Base-by-base conservation (phyloP, 345 rosid species). In the Ceriops zippeliana region DNA sequence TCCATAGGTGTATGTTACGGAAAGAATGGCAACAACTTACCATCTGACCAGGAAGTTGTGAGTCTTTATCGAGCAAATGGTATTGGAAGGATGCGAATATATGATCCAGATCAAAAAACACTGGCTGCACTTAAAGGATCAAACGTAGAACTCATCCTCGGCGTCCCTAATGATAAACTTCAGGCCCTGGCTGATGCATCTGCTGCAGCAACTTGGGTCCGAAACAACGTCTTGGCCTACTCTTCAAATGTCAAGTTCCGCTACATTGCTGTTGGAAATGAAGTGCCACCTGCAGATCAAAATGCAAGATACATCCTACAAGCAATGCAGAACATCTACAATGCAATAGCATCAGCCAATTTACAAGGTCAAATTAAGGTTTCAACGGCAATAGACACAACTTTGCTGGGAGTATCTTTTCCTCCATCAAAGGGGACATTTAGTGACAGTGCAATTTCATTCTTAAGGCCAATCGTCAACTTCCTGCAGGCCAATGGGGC, bases 211-310 rank as follows among this genome's bases (percentile, higher is more conserved):
- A 30, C 6, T 4, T 84, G 90, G 87, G 79, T 84, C 58, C 80
- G 61, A 34, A 70, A 52, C 61, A 75, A 80, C 20, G 58, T 86
- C 0, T 20, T 62, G 2, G 52, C 82, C 49, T 82, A 73, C 34
- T 66, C 80, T 0, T 19, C 80, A 0, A 67, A 71, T 15, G 88
- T 79, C 35, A 74, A 71, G 16, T 75, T 89, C 68, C 77, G 74
- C 15, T 87, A 86, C 75, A 83, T 91, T n/a, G 76, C 82, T 0
- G 82, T 83, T 1, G 87, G 86, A 2, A 86, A 86, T 7, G 90
- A 86, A 73, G 71, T 80, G 20, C 70, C n/a, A 7, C 74, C 82
- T 4, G 54, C 70, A 0, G 81, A 83, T 5, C 11, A 63, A 2
- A 47, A 24, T 0, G 76, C 81, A 20, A 34, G 13, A 0, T 71